phyloP scores from a whole-genome alignment of 1,139 yeast genomes.

The Protomyces lactucae-debilis region DNA sequence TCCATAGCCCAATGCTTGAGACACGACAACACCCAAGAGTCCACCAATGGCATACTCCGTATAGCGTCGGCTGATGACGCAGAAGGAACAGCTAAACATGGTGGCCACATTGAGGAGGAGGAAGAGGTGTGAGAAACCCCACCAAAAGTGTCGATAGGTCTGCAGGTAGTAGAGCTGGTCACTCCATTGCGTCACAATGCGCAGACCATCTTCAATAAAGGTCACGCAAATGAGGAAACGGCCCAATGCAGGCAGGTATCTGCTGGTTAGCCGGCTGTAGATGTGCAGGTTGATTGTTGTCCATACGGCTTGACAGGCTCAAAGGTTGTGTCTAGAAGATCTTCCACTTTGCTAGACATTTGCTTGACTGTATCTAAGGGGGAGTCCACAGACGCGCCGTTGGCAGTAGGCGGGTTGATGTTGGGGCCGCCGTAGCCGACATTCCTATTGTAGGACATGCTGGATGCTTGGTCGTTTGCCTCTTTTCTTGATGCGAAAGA shows the following conservation, averaged over 20 bases:
- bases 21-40: constrained; percentile 63
- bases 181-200: constrained; percentile 83
- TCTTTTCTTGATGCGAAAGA: not conserved
- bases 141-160: constrained; percentile 74
- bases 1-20: constrained; percentile 89
- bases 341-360: constrained; percentile 21
- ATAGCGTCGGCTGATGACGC: constrained; percentile 66
- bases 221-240: constrained; percentile 90
- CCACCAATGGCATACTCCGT: constrained; percentile 69
- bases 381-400: constrained; percentile 21
- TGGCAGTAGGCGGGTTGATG: constrained; percentile 14
- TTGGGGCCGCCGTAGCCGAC: constrained; percentile 21
- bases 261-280: not conserved
- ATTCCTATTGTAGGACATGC: not conserved
- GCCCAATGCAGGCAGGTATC: constrained; percentile 66
- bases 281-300: not conserved
- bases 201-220: constrained; percentile 79
- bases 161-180: constrained; percentile 85
- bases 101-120: constrained; percentile 58
- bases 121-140: constrained; percentile 68
- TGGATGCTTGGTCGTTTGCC: too few species aligned
- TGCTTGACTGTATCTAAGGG: constrained; percentile 26
- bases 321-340: constrained; percentile 10
- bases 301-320: constrained; percentile 25
- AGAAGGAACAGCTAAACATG: constrained; percentile 70